phyloP scores from a whole-genome alignment of 495 filamentous ascomycete species.

The Talaromyces trachyspermus region DNA sequence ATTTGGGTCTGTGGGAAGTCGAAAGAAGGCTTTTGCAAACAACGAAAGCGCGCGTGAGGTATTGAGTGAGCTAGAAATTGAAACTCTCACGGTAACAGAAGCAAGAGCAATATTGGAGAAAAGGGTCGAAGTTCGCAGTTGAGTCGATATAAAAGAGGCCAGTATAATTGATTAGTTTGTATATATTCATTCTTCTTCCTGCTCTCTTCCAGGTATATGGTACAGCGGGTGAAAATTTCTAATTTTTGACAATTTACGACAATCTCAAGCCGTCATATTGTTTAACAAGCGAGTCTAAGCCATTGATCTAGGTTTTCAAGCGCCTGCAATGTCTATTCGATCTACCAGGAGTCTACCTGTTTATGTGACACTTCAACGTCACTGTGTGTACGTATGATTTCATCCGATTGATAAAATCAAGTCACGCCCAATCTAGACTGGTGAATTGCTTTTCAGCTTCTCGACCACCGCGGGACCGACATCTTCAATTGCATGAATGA shows the following conservation, averaged over 20 bases:
- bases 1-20: conserved; percentile 59
- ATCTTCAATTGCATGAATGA: conserved; percentile 67
- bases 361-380: neutral
- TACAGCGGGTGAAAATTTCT: too few species aligned
- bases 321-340: too few species aligned
- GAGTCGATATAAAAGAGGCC: conserved; percentile 3
- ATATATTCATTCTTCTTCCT: neutral
- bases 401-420: neutral
- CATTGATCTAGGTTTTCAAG: too few species aligned
- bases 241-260: too few species aligned
- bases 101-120: conserved; percentile 70
- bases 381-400: too few species aligned
- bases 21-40: conserved; percentile 65
- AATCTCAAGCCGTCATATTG: too few species aligned
- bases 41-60: conserved; percentile 72
- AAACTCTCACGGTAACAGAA: conserved; percentile 57
- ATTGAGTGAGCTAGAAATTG: conserved; percentile 59
- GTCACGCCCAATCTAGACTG: neutral
- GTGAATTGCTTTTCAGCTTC: conserved; percentile 15
- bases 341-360: neutral
- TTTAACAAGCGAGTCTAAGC: too few species aligned
- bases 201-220: too few species aligned
- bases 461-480: conserved; percentile 46
- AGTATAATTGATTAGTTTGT: neutral
- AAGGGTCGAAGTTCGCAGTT: conserved; percentile 60